phyloP scores from a whole-genome alignment of 106 monocot species.

The Vanilla planifolia region DNA sequence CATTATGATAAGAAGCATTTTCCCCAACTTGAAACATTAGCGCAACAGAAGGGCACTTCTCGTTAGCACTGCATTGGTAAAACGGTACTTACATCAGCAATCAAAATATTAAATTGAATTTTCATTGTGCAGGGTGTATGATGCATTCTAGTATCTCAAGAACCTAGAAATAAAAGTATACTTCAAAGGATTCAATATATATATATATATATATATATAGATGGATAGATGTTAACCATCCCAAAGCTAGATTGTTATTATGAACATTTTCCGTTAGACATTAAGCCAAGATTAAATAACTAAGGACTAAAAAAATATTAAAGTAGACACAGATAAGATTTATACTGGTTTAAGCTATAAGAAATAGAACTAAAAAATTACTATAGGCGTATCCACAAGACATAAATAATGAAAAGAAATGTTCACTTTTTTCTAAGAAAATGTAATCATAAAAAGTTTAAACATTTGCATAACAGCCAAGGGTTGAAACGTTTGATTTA shows the following conservation, averaged over 20 bases:
- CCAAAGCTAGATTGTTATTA: neutral
- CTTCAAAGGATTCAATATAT: neutral
- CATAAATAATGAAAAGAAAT: too few relatives aligned
- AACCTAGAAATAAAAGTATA: neutral
- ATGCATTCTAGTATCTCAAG: neutral
- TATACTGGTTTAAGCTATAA: too few relatives aligned
- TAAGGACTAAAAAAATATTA: too few relatives aligned
- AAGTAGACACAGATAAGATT: too few relatives aligned
- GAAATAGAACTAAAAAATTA: too few relatives aligned
- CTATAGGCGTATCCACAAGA: too few relatives aligned
- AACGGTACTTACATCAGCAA: constrained; percentile 1
- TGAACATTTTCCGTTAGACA: neutral
- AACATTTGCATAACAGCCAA: too few relatives aligned
- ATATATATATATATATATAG: too few relatives aligned
- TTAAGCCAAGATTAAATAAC: neutral
- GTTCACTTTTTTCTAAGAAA: too few relatives aligned
- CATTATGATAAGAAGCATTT: constrained; percentile 74
- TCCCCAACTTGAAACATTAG: constrained; percentile 97
- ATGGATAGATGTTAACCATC: neutral
- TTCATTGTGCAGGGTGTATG: neutral
- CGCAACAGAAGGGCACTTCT: constrained; percentile 88
- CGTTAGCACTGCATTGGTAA: constrained; percentile 43
- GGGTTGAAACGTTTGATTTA: too few relatives aligned
- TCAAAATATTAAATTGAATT: neutral
- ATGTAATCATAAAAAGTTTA: too few relatives aligned